Base-by-base conservation (phyloP, 2,329 filamentous ascomycete species). In the Alternaria arborescens region DNA sequence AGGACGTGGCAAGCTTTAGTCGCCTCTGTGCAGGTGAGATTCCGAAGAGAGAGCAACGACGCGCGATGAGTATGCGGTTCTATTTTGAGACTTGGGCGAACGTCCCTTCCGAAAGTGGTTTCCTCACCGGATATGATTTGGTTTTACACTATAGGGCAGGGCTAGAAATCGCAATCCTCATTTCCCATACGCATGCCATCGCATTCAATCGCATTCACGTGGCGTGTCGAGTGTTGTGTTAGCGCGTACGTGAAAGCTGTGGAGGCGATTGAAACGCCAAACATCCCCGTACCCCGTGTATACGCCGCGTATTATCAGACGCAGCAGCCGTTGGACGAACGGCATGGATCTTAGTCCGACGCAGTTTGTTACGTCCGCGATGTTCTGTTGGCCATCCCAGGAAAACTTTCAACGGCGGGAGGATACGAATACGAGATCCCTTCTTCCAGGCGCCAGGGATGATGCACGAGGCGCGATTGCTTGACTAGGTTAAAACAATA, bases 41-140 rank as follows among this genome's bases (percentile, higher is more conserved):
- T 59, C 30, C 20, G 42, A 36, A n/a, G 16, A 18, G 50, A 44
- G 55, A 55, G 64, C 40, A 52, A 26, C 50, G 46, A 59, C 52
- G 52, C 47, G 60, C 62, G 52, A 41, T 44, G 28, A 51, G 52
- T 24, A 18, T n/a, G 38, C 14, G 53, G 46, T 58, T 63, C 61
- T 64, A 66, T 64, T 66, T 52, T 52, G 30, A 56, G 55, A 58
- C 24, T 36, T 11, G 26, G 38, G 32, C 46, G 36, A 51, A 56
- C 40, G 12, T 52, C 16, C 28, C 26, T 38, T 46, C 58, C 32
- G 20, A 22, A 59, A 52, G 18, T 30, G 53, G 52, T 38, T 53
- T 28, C n/a, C 56, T 28, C 38, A 41, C 55, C 65, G 52, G 36
- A 38, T n/a, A 40, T 34, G 40, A 42, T 53, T 46, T 51, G 41